Conservation (phyloP, 164 flowering plant genomes). For the Buxus sempervirens region DNA sequence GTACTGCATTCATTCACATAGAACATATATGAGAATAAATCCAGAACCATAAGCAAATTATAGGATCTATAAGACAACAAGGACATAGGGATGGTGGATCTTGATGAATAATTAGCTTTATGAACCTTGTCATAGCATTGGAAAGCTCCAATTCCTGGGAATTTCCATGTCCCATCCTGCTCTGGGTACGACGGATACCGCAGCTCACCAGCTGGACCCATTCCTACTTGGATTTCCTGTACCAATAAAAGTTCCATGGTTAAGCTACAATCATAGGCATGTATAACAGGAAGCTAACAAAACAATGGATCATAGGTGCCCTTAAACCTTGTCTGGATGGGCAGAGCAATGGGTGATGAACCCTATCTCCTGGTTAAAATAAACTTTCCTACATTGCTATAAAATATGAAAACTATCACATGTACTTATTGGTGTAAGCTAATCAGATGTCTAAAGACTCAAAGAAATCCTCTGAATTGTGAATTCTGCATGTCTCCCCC, state of each 20-base stretch:
- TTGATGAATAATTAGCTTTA: not conserved
- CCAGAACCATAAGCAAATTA: not conserved
- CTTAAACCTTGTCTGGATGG: not conserved
- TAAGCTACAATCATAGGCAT: not conserved
- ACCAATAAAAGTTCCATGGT: not conserved
- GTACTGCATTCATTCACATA: conserved; percentile 45
- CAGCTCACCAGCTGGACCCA: conserved; percentile 98
- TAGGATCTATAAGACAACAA: not conserved
- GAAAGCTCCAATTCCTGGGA: conserved; percentile 97
- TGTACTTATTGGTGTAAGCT: no score
- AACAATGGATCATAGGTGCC: not conserved
- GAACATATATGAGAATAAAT: not conserved
- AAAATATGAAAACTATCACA: no score
- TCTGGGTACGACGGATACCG: conserved; percentile 96
- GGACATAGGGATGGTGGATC: no score
- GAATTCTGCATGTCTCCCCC: no score
- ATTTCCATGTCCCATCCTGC: conserved; percentile 82
- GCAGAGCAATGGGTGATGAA: not conserved
- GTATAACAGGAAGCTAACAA: not conserved
- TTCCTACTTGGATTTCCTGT: conserved; percentile 98
- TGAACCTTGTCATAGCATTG: conserved; percentile 94
- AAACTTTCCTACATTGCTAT: not conserved
- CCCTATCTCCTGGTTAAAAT: not conserved
- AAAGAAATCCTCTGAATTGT: no score
- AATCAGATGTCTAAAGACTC: no score